These are phyloP conservation scores for Gnaphalium uliginosum DNA, from an alignment of 129 eudicot species.

Conservation along the genomic window DNA sequence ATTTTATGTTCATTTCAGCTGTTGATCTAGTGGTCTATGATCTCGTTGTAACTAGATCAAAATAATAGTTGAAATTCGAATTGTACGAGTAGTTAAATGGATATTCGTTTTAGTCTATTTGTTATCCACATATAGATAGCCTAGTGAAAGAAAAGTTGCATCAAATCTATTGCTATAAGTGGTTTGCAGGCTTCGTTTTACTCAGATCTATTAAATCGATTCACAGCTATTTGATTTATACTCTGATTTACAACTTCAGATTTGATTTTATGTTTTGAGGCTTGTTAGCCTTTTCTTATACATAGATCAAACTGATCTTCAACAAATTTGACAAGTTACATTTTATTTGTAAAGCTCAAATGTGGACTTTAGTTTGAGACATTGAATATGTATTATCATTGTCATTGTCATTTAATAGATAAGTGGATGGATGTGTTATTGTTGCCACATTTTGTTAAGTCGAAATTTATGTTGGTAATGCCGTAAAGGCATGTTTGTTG, in stretches of 20 bases:
- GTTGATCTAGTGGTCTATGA: constrained; percentile 14
- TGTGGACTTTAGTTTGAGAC: not conserved
- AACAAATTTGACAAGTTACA: not conserved
- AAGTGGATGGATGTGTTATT: not conserved
- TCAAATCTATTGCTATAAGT: not conserved
- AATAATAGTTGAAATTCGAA: not conserved
- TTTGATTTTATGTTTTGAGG: not conserved
- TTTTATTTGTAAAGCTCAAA: not conserved
- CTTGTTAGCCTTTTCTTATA: not conserved
- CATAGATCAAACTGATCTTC: not conserved
- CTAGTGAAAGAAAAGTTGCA: not conserved
- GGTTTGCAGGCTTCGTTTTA: not conserved
- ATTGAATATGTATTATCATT: not conserved
- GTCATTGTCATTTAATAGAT: not conserved
- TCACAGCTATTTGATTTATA: not conserved
- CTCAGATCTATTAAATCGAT: not conserved
- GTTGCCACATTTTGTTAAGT: not conserved
- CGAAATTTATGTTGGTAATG: not conserved
- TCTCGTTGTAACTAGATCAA: constrained; percentile 2
- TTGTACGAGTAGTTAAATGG: not conserved
- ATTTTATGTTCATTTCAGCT: not conserved
- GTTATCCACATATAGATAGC: not conserved
- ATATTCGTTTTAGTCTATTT: not conserved
- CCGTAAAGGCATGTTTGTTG: not conserved
- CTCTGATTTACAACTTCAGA: not conserved